Conservation (phyloP, 1,139 yeast species). For the Geotrichum cucujoidarum region DNA sequence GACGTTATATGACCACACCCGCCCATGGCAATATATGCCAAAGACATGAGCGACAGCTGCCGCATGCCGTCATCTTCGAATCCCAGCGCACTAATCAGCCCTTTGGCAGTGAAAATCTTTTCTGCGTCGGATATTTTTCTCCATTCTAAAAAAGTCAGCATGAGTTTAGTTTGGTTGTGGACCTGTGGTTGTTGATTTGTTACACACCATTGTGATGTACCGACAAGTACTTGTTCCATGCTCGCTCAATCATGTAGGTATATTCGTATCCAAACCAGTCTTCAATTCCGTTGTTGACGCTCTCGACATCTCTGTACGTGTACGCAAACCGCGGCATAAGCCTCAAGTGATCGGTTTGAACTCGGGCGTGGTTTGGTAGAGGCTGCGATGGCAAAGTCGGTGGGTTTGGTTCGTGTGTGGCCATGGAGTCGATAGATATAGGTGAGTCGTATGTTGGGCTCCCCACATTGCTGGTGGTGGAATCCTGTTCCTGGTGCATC, state of each 20-base stretch:
- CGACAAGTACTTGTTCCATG: conserved; percentile 4
- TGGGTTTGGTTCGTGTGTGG: too few relatives aligned
- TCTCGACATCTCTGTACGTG: conserved; percentile 28
- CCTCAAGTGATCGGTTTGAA: too few relatives aligned
- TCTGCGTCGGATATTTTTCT: conserved; percentile 10
- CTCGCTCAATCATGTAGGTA: conserved; percentile 28
- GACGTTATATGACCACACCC: conserved; percentile 36
- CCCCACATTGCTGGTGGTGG: too few relatives aligned
- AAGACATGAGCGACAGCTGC: conserved; percentile 21
- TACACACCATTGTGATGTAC: conserved; percentile 4
- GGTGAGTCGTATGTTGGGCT: too few relatives aligned
- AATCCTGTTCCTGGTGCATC: too few relatives aligned
- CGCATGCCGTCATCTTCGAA: background rate
- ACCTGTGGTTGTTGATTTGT: background rate
- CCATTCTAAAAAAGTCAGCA: conserved; percentile 16
- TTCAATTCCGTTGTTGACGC: conserved; percentile 29
- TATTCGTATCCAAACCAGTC: conserved; percentile 36
- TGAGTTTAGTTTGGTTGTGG: too few relatives aligned
- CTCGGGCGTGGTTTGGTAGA: too few relatives aligned
- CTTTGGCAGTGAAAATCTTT: conserved; percentile 17
- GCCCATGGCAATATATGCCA: conserved; percentile 43
- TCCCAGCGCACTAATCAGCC: conserved; percentile 9
- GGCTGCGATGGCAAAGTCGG: too few relatives aligned
- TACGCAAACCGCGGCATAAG: conserved; percentile 28
- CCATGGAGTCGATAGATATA: too few relatives aligned